Evolutionary conservation across 2,329 filamentous ascomycete species (phyloP).

Genomic region (Talaromyces sp.): DNA sequence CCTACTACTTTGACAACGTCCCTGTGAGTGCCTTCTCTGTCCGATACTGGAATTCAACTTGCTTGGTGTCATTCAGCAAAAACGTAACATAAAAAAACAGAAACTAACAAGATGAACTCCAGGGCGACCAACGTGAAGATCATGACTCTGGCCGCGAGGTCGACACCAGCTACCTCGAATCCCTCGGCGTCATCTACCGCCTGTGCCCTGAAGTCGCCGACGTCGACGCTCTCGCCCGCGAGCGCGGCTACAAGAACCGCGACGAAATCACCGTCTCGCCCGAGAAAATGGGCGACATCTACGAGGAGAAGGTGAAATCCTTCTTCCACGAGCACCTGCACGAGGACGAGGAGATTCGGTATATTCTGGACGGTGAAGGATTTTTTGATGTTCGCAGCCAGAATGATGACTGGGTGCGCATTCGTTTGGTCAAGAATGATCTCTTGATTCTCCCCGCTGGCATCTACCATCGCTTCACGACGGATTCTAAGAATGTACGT

Average conservation of each 20-base stretch:
- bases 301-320: constrained; percentile 87
- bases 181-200: constrained; percentile 76
- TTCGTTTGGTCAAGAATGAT: constrained; percentile 78
- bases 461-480: constrained; percentile 97
- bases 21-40: constrained; percentile 40
- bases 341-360: constrained; percentile 97
- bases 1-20: constrained; percentile 66
- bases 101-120: constrained; percentile 9
- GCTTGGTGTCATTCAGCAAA: not conserved
- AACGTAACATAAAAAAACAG: not conserved
- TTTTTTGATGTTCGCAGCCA: constrained; percentile 88
- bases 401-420: constrained; percentile 83
- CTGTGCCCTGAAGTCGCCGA: constrained; percentile 57
- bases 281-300: constrained; percentile 73
- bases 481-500: constrained; percentile 80
- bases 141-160: constrained; percentile 79
- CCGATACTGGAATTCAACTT: not conserved
- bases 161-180: constrained; percentile 58
- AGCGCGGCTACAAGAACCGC: constrained; percentile 86
- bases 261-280: constrained; percentile 90
- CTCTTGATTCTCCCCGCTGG: constrained; percentile 89
- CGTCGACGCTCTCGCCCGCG: constrained; percentile 68
- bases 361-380: constrained; percentile 80
- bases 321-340: constrained; percentile 97
- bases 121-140: constrained; percentile 89